phyloP scores from a whole-genome alignment of 2,329 filamentous ascomycete species.

The Fusarium lateritium region DNA sequence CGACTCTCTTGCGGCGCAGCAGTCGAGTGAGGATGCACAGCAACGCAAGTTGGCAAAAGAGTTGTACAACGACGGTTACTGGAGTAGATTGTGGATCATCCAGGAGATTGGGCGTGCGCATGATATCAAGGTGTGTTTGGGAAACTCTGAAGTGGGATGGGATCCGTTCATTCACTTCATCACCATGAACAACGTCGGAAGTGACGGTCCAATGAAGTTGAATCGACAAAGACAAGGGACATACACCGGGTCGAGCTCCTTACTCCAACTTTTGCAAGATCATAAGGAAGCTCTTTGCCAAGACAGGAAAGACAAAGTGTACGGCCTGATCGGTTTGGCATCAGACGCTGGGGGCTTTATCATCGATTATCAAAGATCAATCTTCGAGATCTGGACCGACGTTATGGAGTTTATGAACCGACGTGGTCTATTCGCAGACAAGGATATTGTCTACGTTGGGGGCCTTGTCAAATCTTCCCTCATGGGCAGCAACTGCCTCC shows the following conservation, averaged over 20 bases:
- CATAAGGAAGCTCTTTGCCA: background rate
- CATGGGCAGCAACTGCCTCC: background rate
- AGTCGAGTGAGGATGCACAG: no score
- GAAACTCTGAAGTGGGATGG: background rate
- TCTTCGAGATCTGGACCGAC: background rate
- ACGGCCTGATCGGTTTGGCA: background rate
- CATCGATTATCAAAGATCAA: background rate
- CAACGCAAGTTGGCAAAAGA: background rate
- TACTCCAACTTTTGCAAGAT: rapidly evolving
- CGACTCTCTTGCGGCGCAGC: rapidly evolving
- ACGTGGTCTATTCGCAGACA: rapidly evolving
- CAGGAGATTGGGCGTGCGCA: background rate
- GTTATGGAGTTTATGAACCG: constrained; percentile 1
- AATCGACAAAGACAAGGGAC: background rate
- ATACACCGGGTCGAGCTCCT: rapidly evolving
- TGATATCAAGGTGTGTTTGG: background rate
- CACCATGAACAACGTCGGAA: rapidly evolving
- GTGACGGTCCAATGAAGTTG: background rate
- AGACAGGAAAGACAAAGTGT: constrained; percentile 3
- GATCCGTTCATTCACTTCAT: background rate
- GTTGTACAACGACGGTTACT: background rate
- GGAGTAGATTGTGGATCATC: background rate
- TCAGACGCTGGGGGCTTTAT: background rate
- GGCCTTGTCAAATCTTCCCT: background rate
- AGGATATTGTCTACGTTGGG: background rate